These are phyloP conservation scores for Pisolithus sp. DNA, from an alignment of 768 basidiomycete genomes.

Conservation along the genomic window DNA sequence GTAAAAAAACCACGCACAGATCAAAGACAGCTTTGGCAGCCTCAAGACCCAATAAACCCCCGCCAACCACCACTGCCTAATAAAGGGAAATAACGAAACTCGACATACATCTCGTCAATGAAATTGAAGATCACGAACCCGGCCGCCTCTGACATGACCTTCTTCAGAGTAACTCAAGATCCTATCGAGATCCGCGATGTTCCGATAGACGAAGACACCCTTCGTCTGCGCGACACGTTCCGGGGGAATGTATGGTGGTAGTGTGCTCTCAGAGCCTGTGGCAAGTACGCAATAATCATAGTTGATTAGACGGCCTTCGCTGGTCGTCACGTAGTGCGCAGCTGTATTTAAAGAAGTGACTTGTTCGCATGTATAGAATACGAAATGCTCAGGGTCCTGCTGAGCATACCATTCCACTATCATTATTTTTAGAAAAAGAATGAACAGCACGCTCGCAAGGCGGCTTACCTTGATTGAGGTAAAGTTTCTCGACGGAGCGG, in stretches of 20 bases:
- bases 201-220: slow-evolving; percentile 70
- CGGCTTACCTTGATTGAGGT: slow-evolving; percentile 42
- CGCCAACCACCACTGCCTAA: slow-evolving; percentile 52
- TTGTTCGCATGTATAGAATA: slow-evolving; percentile 44
- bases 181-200: slow-evolving; percentile 58
- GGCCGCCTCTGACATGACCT: slow-evolving; percentile 32
- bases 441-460: not conserved
- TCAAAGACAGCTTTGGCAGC: slow-evolving; percentile 68
- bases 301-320: slow-evolving; percentile 35
- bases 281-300: slow-evolving; percentile 65
- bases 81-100: not conserved
- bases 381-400: slow-evolving; percentile 51
- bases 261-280: slow-evolving; percentile 59
- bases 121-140: slow-evolving; percentile 9
- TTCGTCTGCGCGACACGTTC: slow-evolving; percentile 33
- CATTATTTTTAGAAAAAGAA: slow-evolving; percentile 10
- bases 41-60: slow-evolving; percentile 64
- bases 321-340: slow-evolving; percentile 40
- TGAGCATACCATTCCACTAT: slow-evolving; percentile 51
- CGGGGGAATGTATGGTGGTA: slow-evolving; percentile 51
- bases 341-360: slow-evolving; percentile 35
- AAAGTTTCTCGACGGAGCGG: slow-evolving; percentile 50
- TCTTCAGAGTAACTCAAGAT: slow-evolving; percentile 55
- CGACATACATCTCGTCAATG: not conserved
- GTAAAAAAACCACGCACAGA: slow-evolving; percentile 28